Percentiles rank a stretch among this genome's conserved stretches.
phyloP scores from a whole-genome alignment of 2,329 filamentous ascomycete species.

The Fusarium armeniacum region DNA sequence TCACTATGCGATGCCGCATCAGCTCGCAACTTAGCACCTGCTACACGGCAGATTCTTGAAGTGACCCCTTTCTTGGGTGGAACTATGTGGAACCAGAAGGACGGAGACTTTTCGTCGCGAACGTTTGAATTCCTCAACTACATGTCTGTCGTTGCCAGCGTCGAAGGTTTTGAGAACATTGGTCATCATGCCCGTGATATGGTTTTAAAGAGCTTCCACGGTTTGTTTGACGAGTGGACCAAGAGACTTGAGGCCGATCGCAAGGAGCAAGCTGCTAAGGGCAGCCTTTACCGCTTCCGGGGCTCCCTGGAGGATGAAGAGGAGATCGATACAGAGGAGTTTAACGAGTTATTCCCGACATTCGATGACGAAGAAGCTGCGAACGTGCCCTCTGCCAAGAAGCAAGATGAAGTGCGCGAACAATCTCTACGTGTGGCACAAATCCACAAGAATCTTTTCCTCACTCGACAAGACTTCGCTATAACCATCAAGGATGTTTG shows the following conservation, averaged over 20 bases:
- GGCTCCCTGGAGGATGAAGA: constrained; percentile 84
- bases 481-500: constrained; percentile 62
- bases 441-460: constrained; percentile 70
- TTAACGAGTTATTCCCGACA: constrained; percentile 84
- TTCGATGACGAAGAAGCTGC: constrained; percentile 71
- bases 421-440: constrained; percentile 73
- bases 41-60: constrained; percentile 57
- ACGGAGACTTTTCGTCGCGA: constrained; percentile 40
- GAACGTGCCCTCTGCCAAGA: constrained; percentile 51
- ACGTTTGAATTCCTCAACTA: constrained; percentile 62
- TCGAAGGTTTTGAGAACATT: constrained; percentile 63
- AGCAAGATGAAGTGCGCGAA: constrained; percentile 62
- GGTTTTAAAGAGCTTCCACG: constrained; percentile 76
- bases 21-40: constrained; percentile 59
- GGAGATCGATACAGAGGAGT: constrained; percentile 78
- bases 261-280: constrained; percentile 78
- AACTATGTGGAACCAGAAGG: constrained; percentile 50
- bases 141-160: constrained; percentile 55
- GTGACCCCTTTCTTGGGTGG: constrained; percentile 71
- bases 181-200: constrained; percentile 62
- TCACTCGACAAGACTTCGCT: constrained; percentile 57
- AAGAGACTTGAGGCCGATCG: constrained; percentile 82
- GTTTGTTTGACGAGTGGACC: constrained; percentile 85
- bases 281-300: constrained; percentile 85
- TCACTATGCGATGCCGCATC: constrained; percentile 67